Evolutionary conservation across 2,329 filamentous ascomycete species (phyloP), one percentile per base, ranked within the genome.

Genomic region (Trichophyton verrucosum): DNA sequence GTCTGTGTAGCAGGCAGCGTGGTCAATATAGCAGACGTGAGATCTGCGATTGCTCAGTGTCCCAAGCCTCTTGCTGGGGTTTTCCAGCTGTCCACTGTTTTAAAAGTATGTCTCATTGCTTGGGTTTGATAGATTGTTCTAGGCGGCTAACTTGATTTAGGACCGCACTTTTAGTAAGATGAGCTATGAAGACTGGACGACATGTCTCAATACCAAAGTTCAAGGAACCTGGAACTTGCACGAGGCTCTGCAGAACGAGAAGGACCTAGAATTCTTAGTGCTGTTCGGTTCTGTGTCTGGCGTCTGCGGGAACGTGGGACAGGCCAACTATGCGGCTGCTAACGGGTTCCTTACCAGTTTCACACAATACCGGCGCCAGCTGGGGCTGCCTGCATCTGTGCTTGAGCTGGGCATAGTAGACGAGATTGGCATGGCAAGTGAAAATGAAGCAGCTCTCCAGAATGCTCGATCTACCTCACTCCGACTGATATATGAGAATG

Each of bases 161-260:
- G 66, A 68, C 40, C 17, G 22, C 2, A 20, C 71, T 3, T 74
- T 73, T 57, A 63, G 69, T 33, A 69, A 33, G 61, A 69, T 72
- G 68, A 67, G 65, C 0, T 53, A 62, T 7, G 57, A 67, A 3
- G 58, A 67, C 13, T 64, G 61, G 65, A 38, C 27, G 5, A 42
- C 22, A 13, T 68, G 67, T 0, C 62, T 71, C 1, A 60, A 64
- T 42, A 68, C 72, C 1, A 76, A 75, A 61, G 63, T 68, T 6
- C 9, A 61, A 3, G 67, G 62, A 0, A 65, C 68, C 2, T 67
- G 63, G 66, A 69, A 64, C 42, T 60, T 65, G 7, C 65, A 70
- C 53, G 13, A 60, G 3, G 63, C 42, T 6, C 40, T 58, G 11
- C 7, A n/a, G 13, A 30, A 57, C 33, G n/a, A 53, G 5, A 36